Evolutionary conservation across 441 rosid genomes (phyloP), one percentile per base, ranked within the genome.

Genomic region (Pelargonium australe): DNA sequence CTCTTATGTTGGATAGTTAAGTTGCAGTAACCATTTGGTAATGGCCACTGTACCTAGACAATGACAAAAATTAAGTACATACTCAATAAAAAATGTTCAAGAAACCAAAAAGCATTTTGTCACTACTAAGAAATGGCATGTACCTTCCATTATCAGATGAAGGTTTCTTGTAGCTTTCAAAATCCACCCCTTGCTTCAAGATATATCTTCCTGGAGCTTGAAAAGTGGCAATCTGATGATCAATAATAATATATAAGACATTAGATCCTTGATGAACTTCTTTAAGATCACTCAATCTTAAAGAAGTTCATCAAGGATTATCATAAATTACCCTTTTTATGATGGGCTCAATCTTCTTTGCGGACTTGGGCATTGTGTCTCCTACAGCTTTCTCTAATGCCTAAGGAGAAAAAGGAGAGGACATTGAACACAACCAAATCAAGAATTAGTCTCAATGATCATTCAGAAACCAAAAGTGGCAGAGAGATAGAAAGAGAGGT

Each of bases 121-220:
- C 16, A 45, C 13, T 64, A 51, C 61, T 49, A 67, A 44, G 34
- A 80, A 67, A 68, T 61, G 51, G 66, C 70, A 60, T 34, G 63
- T 86, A 92, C 99, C 99, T 92, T 85, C 85, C 85, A 80, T 83
- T 89, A 73, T 85, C 88, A 76, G 89, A 83, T n/a, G 85, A 82
- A 78, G 77, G 79, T 78, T 83, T 88, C 74, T 85, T 90, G 73
- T 68, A 72, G 85, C 81, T 78, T 68, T 85, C 96, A 73, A 80
- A 74, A 65, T 90, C 96, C 66, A 79, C 80, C 74, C 80, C 91
- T 64, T 81, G 77, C 84, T 89, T 92, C 88, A 89, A 83, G 79
- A 85, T 47, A 83, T 92, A 95, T 77, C 81, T 85, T 64, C 90
- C 95, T 31, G 87, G 86, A 80, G 91, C 86, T 83, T 88, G 95